Base-by-base conservation (phyloP, 176 grass and related monocot species). In the Typha latifolia region DNA sequence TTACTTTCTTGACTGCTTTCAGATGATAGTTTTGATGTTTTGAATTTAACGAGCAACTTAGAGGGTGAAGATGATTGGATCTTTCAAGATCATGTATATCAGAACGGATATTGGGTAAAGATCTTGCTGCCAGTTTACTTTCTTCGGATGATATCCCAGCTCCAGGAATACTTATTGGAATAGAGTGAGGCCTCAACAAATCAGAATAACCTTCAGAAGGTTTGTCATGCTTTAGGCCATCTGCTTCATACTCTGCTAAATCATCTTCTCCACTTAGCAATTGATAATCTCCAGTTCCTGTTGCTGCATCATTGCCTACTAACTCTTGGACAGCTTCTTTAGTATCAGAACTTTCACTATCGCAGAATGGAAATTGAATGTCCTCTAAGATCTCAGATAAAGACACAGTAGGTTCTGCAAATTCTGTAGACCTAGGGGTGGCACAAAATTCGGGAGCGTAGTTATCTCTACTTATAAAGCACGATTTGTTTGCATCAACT, bases 361-460 rank as follows among this genome's bases (percentile, higher is more conserved):
- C 93, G 77, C 80, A 89, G 73, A 86, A 89, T 27, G 82, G 75
- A 53, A 96, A 96, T 72, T 89, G 88, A 69, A 76, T 77, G 72
- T 97, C 88, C 34, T 89, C 93, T 70, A 66, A 69, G 59, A 68
- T 74, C 63, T 84, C 78, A 75, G 80, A 80, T 51, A 67, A 70
- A 12, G 80, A 61, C 49, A 76, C 75, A 71, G 29, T 22, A 62
- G 63, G 3, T 53, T 79, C 68, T 56, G 47, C 48, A 79, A 69
- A 68, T 80, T 90, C 56, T 29, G 15, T 66, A 27, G 66, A 34
- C 62, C 37, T 65, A 74, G 66, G 37, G 47, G 37, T 72, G 48
- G 61, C 20, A 34, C 55, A 64, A 57, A 52, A 47, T 34, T 47
- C 64, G 77, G 27, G 37, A 49, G 23, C 32, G 66, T 49, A 49